Evolutionary conservation across 2,329 filamentous ascomycete species (phyloP).

Genomic region (Alternaria solani): DNA sequence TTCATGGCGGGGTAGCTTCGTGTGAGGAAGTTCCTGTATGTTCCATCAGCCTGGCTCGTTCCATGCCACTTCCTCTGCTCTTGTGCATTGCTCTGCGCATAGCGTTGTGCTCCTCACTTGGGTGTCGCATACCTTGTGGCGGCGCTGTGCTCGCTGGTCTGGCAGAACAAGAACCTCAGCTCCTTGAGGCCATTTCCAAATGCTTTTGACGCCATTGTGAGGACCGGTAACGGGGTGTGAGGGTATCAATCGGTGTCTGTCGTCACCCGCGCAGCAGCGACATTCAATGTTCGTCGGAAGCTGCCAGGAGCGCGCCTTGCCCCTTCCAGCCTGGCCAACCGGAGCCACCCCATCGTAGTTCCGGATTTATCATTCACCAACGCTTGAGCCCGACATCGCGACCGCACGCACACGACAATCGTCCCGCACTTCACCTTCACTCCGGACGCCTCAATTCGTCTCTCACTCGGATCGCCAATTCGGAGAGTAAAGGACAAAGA

Average conservation of each 20-base stretch:
- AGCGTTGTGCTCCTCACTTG: slow-evolving; percentile 5
- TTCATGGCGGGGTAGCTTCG: slow-evolving; percentile 98
- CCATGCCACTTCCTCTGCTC: background rate
- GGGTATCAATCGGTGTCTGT: slow-evolving; percentile 28
- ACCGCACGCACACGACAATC: slow-evolving; percentile 11
- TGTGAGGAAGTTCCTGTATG: slow-evolving; percentile 81
- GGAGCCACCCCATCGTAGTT: slow-evolving; percentile 34
- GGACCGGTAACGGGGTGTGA: slow-evolving; percentile 5
- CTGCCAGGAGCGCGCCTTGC: slow-evolving; percentile 21
- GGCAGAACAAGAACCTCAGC: slow-evolving; percentile 96
- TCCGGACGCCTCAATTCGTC: slow-evolving; percentile 44
- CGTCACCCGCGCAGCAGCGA: slow-evolving; percentile 13
- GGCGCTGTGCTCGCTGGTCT: slow-evolving; percentile 89
- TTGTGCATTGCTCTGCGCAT: slow-evolving; percentile 1
- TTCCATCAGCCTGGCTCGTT: slow-evolving; percentile 11
- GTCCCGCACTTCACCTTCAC: background rate
- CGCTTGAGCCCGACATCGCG: slow-evolving; percentile 29
- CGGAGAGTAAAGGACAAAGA: slow-evolving; percentile 12
- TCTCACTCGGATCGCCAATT: slow-evolving; percentile 34
- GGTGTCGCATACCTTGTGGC: slow-evolving; percentile 73
- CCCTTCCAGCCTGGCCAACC: slow-evolving; percentile 25
- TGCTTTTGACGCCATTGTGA: slow-evolving; percentile 84
- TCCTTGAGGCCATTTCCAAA: slow-evolving; percentile 91
- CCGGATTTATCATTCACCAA: slow-evolving; percentile 31
- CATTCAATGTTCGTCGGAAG: slow-evolving; percentile 30